These are phyloP conservation scores for Tubosaeta sp. DNA, from an alignment of 768 basidiomycete species.

Conservation along the genomic window DNA sequence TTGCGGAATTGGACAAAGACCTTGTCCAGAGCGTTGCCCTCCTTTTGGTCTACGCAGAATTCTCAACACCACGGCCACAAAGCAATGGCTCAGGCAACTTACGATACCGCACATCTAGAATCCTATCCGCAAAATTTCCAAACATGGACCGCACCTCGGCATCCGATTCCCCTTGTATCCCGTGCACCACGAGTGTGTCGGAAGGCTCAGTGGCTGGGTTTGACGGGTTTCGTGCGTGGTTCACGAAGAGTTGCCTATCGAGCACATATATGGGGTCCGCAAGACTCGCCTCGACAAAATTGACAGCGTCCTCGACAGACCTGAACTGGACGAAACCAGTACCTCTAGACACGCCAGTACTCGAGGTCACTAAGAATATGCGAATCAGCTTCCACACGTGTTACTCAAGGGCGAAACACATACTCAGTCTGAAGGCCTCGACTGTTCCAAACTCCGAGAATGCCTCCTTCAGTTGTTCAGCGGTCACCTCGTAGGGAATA, in stretches of 20 bases:
- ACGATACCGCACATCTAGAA: conserved; percentile 30
- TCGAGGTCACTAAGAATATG: conserved; percentile 13
- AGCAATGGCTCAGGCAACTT: conserved; percentile 6
- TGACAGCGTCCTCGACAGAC: conserved; percentile 33
- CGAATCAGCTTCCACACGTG: background rate
- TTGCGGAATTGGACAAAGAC: conserved; percentile 54
- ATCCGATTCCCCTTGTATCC: conserved; percentile 24
- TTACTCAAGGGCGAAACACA: conserved; percentile 18
- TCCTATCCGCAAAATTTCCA: conserved; percentile 11
- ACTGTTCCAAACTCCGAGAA: conserved; percentile 45
- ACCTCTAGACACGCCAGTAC: conserved; percentile 39
- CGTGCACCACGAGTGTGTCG: conserved; percentile 29
- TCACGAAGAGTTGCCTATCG: conserved; percentile 42
- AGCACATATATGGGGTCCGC: conserved; percentile 48
- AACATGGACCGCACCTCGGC: conserved; percentile 25
- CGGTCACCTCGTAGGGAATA: conserved; percentile 45
- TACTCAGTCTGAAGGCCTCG: conserved; percentile 37
- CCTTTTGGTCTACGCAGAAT: conserved; percentile 31
- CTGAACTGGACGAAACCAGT: conserved; percentile 45
- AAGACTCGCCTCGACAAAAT: conserved; percentile 31
- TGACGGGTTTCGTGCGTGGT: conserved; percentile 31
- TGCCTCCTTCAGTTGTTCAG: conserved; percentile 37
- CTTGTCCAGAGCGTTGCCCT: conserved; percentile 29
- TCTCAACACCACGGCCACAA: background rate
- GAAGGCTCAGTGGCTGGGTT: conserved; percentile 16